Evolutionary conservation across 1,139 yeast species (phyloP).

Genomic region (Magnusiomyces starmeri): DNA sequence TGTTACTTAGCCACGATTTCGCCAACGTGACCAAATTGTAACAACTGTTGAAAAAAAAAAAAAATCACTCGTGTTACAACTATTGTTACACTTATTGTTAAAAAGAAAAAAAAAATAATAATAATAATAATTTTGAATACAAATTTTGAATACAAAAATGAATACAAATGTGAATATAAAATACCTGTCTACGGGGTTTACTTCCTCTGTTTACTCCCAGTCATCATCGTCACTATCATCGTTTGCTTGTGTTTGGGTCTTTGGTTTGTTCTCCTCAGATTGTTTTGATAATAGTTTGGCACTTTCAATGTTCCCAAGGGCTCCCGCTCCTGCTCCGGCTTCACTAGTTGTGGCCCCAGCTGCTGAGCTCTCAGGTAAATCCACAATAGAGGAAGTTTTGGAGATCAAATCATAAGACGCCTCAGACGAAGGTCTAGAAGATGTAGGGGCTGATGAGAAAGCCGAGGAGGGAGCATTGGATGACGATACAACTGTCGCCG

Average conservation of each 20-base stretch:
- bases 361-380: no score
- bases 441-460: background rate
- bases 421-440: constrained; percentile 37
- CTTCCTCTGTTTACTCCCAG: no score
- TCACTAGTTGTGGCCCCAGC: no score
- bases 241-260: no score
- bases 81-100: background rate
- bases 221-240: no score
- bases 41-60: background rate
- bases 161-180: background rate
- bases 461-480: background rate
- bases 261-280: no score
- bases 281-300: no score
- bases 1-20: no score
- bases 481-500: background rate
- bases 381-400: constrained; percentile 33
- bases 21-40: no score
- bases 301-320: no score
- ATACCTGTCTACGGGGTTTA: no score
- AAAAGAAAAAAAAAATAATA: background rate
- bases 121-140: background rate
- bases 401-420: constrained; percentile 38
- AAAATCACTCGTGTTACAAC: background rate
- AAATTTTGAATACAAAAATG: background rate
- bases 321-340: no score